phyloP scores from a whole-genome alignment of 129 eudicot species.

The Flaveria brownii region DNA sequence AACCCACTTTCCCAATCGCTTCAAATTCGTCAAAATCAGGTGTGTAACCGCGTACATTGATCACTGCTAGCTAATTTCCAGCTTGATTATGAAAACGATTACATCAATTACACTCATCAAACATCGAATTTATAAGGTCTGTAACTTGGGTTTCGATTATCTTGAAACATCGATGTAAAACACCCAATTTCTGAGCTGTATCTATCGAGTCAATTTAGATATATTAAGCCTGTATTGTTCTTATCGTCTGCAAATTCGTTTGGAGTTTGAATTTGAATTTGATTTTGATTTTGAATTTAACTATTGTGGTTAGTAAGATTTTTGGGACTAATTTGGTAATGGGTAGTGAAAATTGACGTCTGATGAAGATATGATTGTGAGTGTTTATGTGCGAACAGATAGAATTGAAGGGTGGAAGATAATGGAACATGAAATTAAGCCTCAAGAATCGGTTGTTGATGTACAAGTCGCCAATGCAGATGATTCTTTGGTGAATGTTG shows the following conservation, averaged over 20 bases:
- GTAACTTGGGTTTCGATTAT: too few relatives aligned
- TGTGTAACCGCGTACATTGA: conserved; percentile 23
- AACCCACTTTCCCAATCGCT: conserved; percentile 7
- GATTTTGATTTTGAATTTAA: background rate
- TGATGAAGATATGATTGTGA: conserved; percentile 12
- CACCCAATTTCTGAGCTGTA: conserved; percentile 6
- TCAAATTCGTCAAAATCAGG: conserved; percentile 27
- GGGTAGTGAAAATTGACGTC: background rate
- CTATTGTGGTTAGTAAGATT: conserved; percentile 8
- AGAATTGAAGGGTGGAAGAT: background rate
- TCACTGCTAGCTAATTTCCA: conserved; percentile 21
- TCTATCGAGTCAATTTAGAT: conserved; percentile 10
- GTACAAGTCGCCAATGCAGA: conserved; percentile 18
- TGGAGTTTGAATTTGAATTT: background rate
- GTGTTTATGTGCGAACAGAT: background rate
- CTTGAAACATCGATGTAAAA: too few relatives aligned
- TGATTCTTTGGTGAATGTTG: conserved; percentile 30
- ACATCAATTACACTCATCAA: conserved; percentile 1
- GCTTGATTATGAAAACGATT: background rate
- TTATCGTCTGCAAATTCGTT: too few relatives aligned
- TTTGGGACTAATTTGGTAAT: background rate
- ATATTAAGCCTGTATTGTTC: background rate
- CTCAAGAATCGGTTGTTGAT: conserved; percentile 26
- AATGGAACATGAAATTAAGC: conserved; percentile 26
- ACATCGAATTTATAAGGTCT: background rate